phyloP scores from a whole-genome alignment of 2,329 filamentous ascomycete genomes.

The Nemania sp. region DNA sequence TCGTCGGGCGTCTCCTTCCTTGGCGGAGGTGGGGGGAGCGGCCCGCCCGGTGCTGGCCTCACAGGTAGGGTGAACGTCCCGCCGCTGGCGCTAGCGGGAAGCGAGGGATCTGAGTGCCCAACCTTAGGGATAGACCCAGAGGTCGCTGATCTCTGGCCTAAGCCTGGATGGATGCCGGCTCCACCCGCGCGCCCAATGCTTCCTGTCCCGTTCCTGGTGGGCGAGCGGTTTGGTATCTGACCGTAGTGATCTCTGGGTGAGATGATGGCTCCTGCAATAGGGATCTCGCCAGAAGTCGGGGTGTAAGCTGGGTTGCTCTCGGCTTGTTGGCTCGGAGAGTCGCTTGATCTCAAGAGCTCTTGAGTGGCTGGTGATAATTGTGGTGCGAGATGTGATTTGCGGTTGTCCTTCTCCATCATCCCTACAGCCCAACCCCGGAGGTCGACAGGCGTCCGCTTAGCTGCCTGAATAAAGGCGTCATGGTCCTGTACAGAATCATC shows the following conservation, averaged over 20 bases:
- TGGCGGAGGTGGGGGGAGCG: constrained; percentile 63
- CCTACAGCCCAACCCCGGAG: constrained; percentile 90
- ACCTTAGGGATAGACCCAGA: constrained; percentile 58
- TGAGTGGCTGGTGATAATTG: constrained; percentile 77
- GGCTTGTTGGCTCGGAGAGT: constrained; percentile 59
- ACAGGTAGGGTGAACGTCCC: constrained; percentile 66
- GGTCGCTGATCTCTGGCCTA: constrained; percentile 56
- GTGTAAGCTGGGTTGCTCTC: constrained; percentile 55
- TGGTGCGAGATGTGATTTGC: constrained; percentile 88
- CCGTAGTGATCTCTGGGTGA: constrained; percentile 55
- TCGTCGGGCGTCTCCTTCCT: constrained; percentile 61
- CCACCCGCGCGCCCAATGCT: constrained; percentile 52
- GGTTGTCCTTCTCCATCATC: constrained; percentile 92
- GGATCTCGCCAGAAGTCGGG: constrained; percentile 73
- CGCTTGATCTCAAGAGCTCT: constrained; percentile 68
- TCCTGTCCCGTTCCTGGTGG: constrained; percentile 53
- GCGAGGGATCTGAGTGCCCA: constrained; percentile 41
- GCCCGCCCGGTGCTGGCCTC: constrained; percentile 62
- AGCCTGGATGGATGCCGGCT: constrained; percentile 53
- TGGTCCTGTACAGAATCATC: constrained; percentile 64
- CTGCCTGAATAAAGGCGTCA: constrained; percentile 92
- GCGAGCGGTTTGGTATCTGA: constrained; percentile 53
- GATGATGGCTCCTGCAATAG: constrained; percentile 62
- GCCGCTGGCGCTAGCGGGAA: constrained; percentile 48
- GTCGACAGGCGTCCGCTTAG: constrained; percentile 94